These are phyloP conservation scores for Dryadomyces quercivorus DNA, from an alignment of 2,329 filamentous ascomycete genomes.

Conservation along the genomic window DNA sequence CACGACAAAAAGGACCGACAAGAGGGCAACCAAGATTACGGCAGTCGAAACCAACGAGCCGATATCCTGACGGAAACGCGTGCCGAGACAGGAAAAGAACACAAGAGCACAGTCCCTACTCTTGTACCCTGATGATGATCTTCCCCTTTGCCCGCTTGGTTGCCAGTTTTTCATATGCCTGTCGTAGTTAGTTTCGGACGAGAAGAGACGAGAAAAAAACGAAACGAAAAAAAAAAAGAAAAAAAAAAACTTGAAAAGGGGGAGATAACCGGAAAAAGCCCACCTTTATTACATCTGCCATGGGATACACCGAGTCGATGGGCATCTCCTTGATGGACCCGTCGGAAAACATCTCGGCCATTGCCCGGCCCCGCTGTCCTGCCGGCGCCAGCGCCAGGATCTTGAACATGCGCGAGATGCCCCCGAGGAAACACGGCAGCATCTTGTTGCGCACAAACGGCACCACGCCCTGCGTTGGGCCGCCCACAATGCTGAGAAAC, in stretches of 20 bases:
- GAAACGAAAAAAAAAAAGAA: background rate
- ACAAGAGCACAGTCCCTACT: constrained; percentile 17
- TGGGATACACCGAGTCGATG: constrained; percentile 19
- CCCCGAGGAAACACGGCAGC: constrained; percentile 19
- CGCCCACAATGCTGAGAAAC: constrained; percentile 24
- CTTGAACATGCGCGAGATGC: constrained; percentile 18
- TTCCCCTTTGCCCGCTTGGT: constrained; percentile 21
- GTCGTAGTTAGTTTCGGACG: background rate
- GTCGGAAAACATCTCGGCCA: constrained; percentile 15
- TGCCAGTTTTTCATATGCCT: constrained; percentile 20
- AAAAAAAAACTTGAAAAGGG: background rate
- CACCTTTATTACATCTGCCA: constrained; percentile 19
- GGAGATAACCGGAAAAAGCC: constrained; percentile 1
- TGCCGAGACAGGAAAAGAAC: background rate
- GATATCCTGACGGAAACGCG: too few relatives aligned
- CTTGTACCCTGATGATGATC: constrained; percentile 18
- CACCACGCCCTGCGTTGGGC: constrained; percentile 16
- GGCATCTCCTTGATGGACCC: constrained; percentile 17
- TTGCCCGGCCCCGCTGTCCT: constrained; percentile 15
- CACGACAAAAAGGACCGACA: too few relatives aligned
- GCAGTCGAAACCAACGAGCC: background rate
- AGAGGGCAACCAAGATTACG: too few relatives aligned
- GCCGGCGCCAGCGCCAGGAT: constrained; percentile 18
- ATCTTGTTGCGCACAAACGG: constrained; percentile 20
- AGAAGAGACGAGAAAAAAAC: background rate